Evolutionary conservation across 306 rosid species (phyloP).

Genomic region (Castanospermum australe): DNA sequence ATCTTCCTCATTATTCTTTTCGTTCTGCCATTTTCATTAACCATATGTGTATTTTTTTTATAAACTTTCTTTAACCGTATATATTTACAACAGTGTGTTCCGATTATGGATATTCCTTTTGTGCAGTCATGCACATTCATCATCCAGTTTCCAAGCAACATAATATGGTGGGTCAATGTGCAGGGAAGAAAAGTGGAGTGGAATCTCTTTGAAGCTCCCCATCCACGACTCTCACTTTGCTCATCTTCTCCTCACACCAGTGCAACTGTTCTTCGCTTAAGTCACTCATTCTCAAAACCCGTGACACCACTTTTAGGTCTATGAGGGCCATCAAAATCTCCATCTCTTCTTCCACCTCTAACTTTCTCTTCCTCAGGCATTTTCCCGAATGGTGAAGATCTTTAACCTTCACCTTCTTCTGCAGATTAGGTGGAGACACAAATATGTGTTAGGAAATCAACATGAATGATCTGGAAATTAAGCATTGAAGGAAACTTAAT

Average conservation of each 20-base stretch:
- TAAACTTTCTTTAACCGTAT: neutral
- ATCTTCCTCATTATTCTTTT: no score
- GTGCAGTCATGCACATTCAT: conserved; percentile 38
- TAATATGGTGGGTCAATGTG: conserved; percentile 43
- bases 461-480: neutral
- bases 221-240: conserved; percentile 66
- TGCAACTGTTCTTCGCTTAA: conserved; percentile 72
- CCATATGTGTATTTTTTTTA: no score
- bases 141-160: conserved; percentile 39
- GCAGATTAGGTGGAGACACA: neutral
- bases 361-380: conserved; percentile 65
- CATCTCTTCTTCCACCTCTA: conserved; percentile 69
- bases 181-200: conserved; percentile 84
- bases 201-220: conserved; percentile 89
- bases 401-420: conserved; percentile 80
- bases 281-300: conserved; percentile 74
- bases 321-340: conserved; percentile 68
- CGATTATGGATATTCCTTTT: conserved; percentile 50
- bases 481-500: neutral
- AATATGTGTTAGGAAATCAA: neutral
- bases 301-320: conserved; percentile 82
- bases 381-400: conserved; percentile 55
- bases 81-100: conserved; percentile 52
- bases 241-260: conserved; percentile 97
- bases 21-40: no score